Base-by-base conservation (phyloP, 1,284 basidiomycete genomes). In the Stygiomarasmius scandens region DNA sequence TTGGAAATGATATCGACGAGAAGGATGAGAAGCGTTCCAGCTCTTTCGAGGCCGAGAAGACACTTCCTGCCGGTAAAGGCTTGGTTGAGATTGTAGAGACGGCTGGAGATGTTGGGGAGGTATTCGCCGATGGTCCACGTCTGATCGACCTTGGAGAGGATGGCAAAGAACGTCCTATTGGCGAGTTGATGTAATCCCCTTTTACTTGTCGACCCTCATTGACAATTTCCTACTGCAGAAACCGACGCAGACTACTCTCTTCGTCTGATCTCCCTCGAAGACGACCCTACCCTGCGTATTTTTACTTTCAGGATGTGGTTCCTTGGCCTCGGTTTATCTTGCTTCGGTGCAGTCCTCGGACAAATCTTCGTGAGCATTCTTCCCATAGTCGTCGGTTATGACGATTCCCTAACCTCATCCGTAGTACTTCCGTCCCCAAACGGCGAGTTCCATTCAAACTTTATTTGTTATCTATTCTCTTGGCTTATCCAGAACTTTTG, bases 311-410 rank as follows among this genome's bases (percentile, higher is more conserved):
- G 77, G 6, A 74, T 77, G 72, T 77, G 74, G 71, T 77, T 77
- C 56, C 61, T 77, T 4, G 83, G 65, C 69, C 72, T 75, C 68
- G 83, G 83, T 3, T 73, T 85, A 2, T 74, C 81, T 3, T 81
- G 80, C 61, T 83, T 85, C 67, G 81, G 79, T 16, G 76, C 83
- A 32, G 81, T 85, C 8, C 73, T 86, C 11, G 82, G 82, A 19
- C 81, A 83, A 64, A 81, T 84, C 55, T 84, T 84, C 66, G 81
- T 82, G 65, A 43, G 78, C 70, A 32, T 12, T 27, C 49, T 22
- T 38, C 14, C 32, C 29, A 41, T 19, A 12, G 19, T 47, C n/a
- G 24, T 25, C 32, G n/a, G 8, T 2, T 49, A 19, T 22, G n/a
- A 23, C 27, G 23, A 29, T 29, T 25, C 27, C 22, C 23, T 6